Base-by-base conservation (phyloP, 2,329 filamentous ascomycete species). In the Ophidiomyces ophidiicola region DNA sequence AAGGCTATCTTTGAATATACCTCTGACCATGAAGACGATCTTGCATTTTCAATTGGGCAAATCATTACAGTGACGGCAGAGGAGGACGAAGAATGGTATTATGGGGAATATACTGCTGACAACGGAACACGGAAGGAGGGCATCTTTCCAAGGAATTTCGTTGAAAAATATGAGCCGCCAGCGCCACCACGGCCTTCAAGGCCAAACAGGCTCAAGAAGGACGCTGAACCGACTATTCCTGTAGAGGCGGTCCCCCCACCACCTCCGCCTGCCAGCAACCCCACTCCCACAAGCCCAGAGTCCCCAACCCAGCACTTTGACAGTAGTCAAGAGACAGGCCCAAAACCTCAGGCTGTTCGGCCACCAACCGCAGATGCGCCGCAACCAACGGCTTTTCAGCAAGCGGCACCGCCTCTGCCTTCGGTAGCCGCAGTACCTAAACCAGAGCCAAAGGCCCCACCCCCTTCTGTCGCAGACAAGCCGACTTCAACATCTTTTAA, bases 131-230 rank as follows among this genome's bases (percentile, higher is more conserved):
- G 80, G 61, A 74, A 78, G 57, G 78, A 87, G 55, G 88, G 88
- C 50, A 82, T 94, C 52, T 96, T 94, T 61, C 88, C 86, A 36
- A 80, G 82, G 58, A 98, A 96, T 65, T 98, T 98, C 58, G 90
- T 98, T 55, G 90, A 98, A 63, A 85, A 80, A 64, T 92, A 85
- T 62, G 88, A 96, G 60, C 90, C 90, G 25, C 81, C 78, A 41
- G 81, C 88, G 47, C 90, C 90, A 44, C 85, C 87, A 44, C 78
- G 90, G 43, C 90, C 90, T 42, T 72, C 75, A 46, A 78, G 90
- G 53, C 69, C 75, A 11, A 64, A 61, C 42, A 78, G 83, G 49
- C 64, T 72, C 37, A 87, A 80, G 67, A 82, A 76, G 56, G 76
- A 80, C 25, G 53, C 64, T 41, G 63, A 61, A 41, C 48, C 56